Conservation (phyloP, 1,139 yeast genomes). For the Komagataea norvegica region DNA sequence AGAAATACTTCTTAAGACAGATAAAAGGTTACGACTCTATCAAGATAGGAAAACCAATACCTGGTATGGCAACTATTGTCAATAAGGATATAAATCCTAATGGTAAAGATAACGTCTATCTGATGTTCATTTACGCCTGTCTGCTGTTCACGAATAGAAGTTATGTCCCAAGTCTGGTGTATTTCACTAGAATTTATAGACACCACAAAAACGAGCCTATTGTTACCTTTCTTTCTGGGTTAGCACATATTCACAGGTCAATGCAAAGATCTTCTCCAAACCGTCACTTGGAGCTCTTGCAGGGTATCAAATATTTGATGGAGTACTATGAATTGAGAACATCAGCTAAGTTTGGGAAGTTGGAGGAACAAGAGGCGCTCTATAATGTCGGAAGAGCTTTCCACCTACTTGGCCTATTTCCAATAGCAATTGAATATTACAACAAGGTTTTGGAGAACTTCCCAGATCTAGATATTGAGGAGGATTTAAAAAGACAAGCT, state of each 20-base stretch:
- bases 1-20: slow-evolving; percentile 84
- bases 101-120: slow-evolving; percentile 58
- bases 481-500: slow-evolving; percentile 62
- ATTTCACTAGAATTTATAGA: slow-evolving; percentile 58
- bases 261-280: slow-evolving; percentile 85
- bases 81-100: slow-evolving; percentile 41
- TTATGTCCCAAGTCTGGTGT: slow-evolving; percentile 72
- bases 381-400: slow-evolving; percentile 83
- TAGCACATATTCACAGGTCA: slow-evolving; percentile 85
- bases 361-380: slow-evolving; percentile 69
- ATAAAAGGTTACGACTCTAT: slow-evolving; percentile 82
- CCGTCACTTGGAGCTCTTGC: slow-evolving; percentile 81
- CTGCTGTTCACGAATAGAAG: slow-evolving; percentile 79
- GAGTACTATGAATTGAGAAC: slow-evolving; percentile 57
- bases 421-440: slow-evolving; percentile 71
- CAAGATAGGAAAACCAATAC: slow-evolving; percentile 45
- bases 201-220: slow-evolving; percentile 71
- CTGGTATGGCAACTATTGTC: slow-evolving; percentile 75
- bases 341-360: slow-evolving; percentile 34
- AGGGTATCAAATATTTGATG: slow-evolving; percentile 72
- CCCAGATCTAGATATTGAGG: slow-evolving; percentile 29
- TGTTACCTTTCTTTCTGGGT: slow-evolving; percentile 66
- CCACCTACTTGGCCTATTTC: slow-evolving; percentile 73
- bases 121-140: slow-evolving; percentile 74
- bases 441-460: slow-evolving; percentile 48